Conservation (phyloP, 495 filamentous ascomycete species). For the Hyaloscypha variabilis region DNA sequence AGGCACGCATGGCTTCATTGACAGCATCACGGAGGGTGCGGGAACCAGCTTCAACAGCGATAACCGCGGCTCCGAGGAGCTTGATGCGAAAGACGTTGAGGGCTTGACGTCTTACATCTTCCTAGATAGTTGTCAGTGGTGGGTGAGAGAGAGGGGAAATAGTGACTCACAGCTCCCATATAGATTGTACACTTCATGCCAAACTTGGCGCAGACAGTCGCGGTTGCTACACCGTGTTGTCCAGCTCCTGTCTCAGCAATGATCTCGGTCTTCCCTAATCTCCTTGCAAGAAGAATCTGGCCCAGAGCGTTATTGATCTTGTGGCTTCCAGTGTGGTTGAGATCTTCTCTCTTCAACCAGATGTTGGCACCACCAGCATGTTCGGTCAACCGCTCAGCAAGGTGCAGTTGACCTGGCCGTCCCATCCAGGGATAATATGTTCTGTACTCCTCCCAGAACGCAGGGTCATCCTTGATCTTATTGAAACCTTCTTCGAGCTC, state of each 20-base stretch:
- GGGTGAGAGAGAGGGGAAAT: not conserved
- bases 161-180: slow-evolving; percentile 71
- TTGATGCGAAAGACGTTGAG: slow-evolving; percentile 97
- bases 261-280: slow-evolving; percentile 88
- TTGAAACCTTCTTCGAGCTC: slow-evolving; percentile 94
- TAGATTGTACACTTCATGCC: slow-evolving; percentile 94
- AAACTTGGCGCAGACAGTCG: slow-evolving; percentile 95
- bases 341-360: slow-evolving; percentile 93
- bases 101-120: slow-evolving; percentile 90
- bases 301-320: slow-evolving; percentile 98
- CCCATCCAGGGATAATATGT: slow-evolving; percentile 99
- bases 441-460: slow-evolving; percentile 96
- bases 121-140: slow-evolving; percentile 35
- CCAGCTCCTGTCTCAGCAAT: slow-evolving; percentile 97
- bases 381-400: slow-evolving; percentile 84
- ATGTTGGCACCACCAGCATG: slow-evolving; percentile 89
- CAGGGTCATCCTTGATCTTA: slow-evolving; percentile 76
- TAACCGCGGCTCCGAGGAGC: slow-evolving; percentile 86
- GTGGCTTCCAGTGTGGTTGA: slow-evolving; percentile 81
- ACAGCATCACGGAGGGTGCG: slow-evolving; percentile 91
- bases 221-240: slow-evolving; percentile 94
- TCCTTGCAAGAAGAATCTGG: slow-evolving; percentile 79
- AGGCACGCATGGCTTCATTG: slow-evolving; percentile 88
- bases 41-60: slow-evolving; percentile 84
- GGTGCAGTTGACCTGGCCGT: slow-evolving; percentile 86